Evolutionary conservation across 768 basidiomycete species (phyloP).

Genomic region (Naematelia aurantialba): DNA sequence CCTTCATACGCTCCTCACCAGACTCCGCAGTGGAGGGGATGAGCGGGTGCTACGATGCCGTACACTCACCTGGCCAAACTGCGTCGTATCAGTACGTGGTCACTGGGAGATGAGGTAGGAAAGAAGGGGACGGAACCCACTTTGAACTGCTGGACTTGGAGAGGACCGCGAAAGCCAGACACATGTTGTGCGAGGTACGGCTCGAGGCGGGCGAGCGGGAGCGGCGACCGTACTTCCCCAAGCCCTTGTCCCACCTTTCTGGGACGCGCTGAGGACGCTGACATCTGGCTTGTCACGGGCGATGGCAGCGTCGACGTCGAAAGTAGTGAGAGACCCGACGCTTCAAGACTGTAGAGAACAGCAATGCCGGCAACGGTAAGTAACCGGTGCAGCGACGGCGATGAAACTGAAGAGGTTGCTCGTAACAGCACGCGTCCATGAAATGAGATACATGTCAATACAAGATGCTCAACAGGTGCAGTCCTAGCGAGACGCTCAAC

Average conservation of each 20-base stretch:
- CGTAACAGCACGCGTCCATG: no score
- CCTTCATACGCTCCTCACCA: neutral
- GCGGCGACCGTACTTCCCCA: constrained; percentile 27
- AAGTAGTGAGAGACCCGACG: no score
- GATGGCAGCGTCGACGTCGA: no score
- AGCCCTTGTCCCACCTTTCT: constrained; percentile 21
- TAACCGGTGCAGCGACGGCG: neutral
- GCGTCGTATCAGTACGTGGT: neutral
- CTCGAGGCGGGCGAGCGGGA: constrained; percentile 35
- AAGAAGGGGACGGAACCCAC: no score
- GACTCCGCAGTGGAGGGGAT: neutral
- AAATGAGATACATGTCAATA: no score
- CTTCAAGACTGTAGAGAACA: no score
- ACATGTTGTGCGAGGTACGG: constrained; percentile 60
- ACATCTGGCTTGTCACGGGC: no score
- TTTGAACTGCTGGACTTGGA: constrained; percentile 88
- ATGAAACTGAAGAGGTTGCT: neutral
- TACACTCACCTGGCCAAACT: constrained; percentile 79
- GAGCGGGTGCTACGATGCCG: constrained; percentile 1
- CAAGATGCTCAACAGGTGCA: no score
- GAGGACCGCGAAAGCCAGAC: constrained; percentile 60
- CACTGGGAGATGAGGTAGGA: constrained; percentile 6
- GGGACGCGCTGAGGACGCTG: no score
- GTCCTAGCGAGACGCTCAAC: no score
- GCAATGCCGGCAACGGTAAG: no score